phyloP scores from a whole-genome alignment of 139 green algal species.

The Haematococcus sp. region DNA sequence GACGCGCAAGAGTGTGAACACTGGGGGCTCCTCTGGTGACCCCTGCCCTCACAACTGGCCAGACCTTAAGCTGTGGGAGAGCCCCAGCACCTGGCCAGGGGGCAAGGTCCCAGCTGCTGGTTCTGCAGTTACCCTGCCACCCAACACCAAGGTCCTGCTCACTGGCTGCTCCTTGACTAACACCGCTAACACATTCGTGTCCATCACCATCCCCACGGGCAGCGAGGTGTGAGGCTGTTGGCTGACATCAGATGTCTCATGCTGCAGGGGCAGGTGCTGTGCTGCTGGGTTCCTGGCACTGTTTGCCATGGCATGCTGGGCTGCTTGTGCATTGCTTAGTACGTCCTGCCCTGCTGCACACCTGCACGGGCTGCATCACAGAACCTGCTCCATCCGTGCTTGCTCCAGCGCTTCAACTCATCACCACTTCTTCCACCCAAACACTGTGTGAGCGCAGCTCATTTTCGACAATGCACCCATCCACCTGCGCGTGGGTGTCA shows the following conservation, averaged over 20 bases:
- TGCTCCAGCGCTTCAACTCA: too few relatives aligned
- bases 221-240: constrained; percentile 17
- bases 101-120: background rate
- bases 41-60: background rate
- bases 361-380: background rate
- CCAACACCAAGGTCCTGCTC: constrained; percentile 25
- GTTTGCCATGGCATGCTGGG: background rate
- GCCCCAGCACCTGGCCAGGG: background rate
- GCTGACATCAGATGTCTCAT: background rate
- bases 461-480: constrained; percentile 26
- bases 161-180: constrained; percentile 30
- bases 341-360: background rate
- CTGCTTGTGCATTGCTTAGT: background rate
- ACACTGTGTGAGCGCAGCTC: too few relatives aligned
- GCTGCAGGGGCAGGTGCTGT: background rate
- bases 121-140: constrained; percentile 24
- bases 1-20: too few relatives aligned
- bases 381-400: background rate
- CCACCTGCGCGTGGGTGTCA: background rate
- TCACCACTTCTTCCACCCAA: too few relatives aligned
- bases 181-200: constrained; percentile 5
- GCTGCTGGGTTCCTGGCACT: background rate
- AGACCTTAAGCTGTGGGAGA: constrained; percentile 1
- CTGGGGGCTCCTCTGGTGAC: background rate
- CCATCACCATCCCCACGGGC: constrained; percentile 24